Conservation (phyloP, 75 land plant species). For the Pinus taeda region DNA sequence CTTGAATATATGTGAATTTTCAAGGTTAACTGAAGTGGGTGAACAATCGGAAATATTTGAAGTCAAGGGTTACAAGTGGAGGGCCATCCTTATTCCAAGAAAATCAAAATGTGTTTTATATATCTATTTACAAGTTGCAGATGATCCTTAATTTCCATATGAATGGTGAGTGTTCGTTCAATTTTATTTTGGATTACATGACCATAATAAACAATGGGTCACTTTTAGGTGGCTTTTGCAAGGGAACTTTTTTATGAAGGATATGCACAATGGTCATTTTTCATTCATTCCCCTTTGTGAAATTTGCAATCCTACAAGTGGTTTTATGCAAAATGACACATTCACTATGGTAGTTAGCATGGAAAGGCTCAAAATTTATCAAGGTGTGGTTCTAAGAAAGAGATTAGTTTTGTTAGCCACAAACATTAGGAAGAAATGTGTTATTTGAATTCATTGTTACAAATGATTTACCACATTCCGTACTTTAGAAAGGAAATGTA, state of each 20-base stretch:
- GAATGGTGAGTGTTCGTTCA: too few species aligned
- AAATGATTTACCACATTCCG: conserved; percentile 87
- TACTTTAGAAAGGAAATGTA: conserved; percentile 78
- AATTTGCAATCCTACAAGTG: conserved; percentile 66
- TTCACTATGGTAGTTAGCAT: conserved; percentile 76
- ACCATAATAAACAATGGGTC: too few species aligned
- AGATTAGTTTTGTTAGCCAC: conserved; percentile 88
- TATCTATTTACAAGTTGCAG: too few species aligned
- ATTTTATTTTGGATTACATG: too few species aligned
- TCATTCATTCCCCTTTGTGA: conserved; percentile 83
- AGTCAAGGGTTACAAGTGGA: too few species aligned
- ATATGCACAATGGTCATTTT: conserved; percentile 88
- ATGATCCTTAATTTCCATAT: too few species aligned
- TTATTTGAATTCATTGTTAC: conserved; percentile 75
- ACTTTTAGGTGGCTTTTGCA: conserved; percentile 10
- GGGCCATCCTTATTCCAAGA: too few species aligned
- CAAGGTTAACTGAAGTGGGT: too few species aligned
- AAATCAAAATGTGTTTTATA: too few species aligned
- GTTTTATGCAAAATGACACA: conserved; percentile 76
- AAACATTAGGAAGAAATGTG: conserved; percentile 97
- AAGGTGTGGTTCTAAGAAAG: conserved; percentile 63
- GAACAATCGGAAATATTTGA: too few species aligned
- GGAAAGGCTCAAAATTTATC: conserved; percentile 46
- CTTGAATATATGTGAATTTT: too few species aligned
- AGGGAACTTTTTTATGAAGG: conserved; percentile 77